Conservation (phyloP, 129 eudicot species). For the Silybum marianum region DNA sequence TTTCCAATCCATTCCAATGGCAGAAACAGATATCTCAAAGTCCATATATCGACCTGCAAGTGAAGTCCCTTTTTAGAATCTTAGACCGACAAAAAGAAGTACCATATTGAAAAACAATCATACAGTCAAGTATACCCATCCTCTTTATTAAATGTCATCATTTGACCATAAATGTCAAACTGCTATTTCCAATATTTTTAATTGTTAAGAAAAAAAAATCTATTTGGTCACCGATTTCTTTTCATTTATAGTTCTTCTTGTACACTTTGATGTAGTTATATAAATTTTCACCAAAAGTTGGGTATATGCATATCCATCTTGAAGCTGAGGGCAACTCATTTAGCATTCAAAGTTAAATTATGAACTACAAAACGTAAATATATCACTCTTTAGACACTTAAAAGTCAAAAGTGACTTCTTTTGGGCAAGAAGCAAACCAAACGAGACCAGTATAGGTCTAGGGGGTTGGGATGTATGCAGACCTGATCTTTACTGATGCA, state of each 20-base stretch:
- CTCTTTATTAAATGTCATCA: not conserved
- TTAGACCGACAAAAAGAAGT: conserved; percentile 1
- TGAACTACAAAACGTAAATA: not conserved
- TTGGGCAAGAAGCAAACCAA: too few relatives aligned
- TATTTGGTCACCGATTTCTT: not conserved
- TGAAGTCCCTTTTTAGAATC: not conserved
- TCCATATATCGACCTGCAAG: conserved; percentile 70
- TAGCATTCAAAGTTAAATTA: not conserved
- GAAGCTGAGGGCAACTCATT: not conserved
- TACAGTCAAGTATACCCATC: not conserved
- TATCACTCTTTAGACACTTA: not conserved
- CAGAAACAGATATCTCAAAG: conserved; percentile 46
- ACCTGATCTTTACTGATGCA: not conserved
- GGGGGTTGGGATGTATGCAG: not conserved
- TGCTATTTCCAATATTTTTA: not conserved
- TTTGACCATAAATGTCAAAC: not conserved
- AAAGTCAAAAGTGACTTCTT: conserved; percentile 16
- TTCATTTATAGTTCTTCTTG: not conserved
- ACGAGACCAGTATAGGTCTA: not conserved
- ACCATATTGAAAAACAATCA: not conserved
- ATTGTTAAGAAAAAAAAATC: not conserved
- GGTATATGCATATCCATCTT: conserved; percentile 6
- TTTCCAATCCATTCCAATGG: conserved; percentile 91
- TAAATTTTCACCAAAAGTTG: not conserved
- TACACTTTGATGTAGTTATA: not conserved